phyloP scores from a whole-genome alignment of 805 yeast species.

The Zygoascus flipseniorum region DNA sequence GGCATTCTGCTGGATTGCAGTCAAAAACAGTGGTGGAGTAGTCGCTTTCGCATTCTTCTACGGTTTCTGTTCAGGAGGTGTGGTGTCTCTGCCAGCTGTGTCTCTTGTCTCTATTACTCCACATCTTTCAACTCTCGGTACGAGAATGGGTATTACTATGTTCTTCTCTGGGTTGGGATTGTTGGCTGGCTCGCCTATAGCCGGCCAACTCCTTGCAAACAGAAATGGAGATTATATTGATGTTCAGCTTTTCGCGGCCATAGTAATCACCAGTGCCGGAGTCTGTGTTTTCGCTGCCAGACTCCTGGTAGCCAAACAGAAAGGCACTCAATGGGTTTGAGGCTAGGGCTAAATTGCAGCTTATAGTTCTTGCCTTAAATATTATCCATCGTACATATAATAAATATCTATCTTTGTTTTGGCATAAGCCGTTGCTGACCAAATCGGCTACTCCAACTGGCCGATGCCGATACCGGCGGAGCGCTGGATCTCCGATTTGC shows the following conservation, averaged over 20 bases:
- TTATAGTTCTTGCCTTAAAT: no score
- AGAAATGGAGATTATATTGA: slow-evolving; percentile 13
- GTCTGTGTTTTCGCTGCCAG: slow-evolving; percentile 1
- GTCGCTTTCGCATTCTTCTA: slow-evolving; percentile 24
- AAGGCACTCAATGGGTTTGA: background rate
- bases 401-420: no score
- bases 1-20: slow-evolving; percentile 16
- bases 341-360: background rate
- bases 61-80: slow-evolving; percentile 28
- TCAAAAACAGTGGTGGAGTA: slow-evolving; percentile 19
- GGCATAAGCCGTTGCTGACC: no score
- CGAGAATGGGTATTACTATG: slow-evolving; percentile 54
- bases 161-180: slow-evolving; percentile 46
- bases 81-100: slow-evolving; percentile 27
- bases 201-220: slow-evolving; percentile 21
- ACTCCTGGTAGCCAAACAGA: background rate
- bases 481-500: no score
- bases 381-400: no score
- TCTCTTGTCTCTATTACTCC: slow-evolving; percentile 22
- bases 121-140: slow-evolving; percentile 36
- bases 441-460: no score
- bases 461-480: no score
- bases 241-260: slow-evolving; percentile 17
- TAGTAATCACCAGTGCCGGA: background rate
- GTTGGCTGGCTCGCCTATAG: slow-evolving; percentile 25